These are phyloP conservation scores for Thelephora ganbajun DNA, from an alignment of 768 basidiomycete species.

Conservation along the genomic window DNA sequence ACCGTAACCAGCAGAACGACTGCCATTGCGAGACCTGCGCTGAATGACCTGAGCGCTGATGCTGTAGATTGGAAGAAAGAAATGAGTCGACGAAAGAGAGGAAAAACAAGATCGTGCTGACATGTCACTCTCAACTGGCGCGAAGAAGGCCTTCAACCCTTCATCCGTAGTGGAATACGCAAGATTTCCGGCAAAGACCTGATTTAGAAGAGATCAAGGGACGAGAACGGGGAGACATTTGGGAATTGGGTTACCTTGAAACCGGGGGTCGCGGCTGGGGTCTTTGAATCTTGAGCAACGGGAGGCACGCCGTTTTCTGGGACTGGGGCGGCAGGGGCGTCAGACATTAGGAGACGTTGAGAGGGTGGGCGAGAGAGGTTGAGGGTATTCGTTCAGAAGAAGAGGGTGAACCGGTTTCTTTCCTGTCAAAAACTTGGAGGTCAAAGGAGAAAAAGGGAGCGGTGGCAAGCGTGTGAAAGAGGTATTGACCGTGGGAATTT, in stretches of 20 bases:
- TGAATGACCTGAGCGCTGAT: slow-evolving; percentile 76
- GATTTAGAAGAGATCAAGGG: slow-evolving; percentile 5
- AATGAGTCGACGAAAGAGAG: slow-evolving; percentile 7
- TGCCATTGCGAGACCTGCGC: slow-evolving; percentile 34
- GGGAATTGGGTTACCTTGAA: slow-evolving; percentile 49
- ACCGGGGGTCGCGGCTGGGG: slow-evolving; percentile 54
- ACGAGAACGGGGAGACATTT: slow-evolving; percentile 8
- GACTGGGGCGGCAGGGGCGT: slow-evolving; percentile 78
- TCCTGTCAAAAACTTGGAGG: slow-evolving; percentile 69
- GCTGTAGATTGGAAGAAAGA: slow-evolving; percentile 25
- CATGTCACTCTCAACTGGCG: slow-evolving; percentile 78
- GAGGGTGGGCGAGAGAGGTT: slow-evolving; percentile 23
- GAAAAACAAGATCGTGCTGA: slow-evolving; percentile 34
- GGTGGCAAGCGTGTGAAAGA: slow-evolving; percentile 8
- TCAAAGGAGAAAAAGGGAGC: slow-evolving; percentile 41
- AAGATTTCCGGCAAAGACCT: slow-evolving; percentile 96
- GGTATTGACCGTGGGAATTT: not conserved
- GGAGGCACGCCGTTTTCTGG: slow-evolving; percentile 76
- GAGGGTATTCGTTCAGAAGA: slow-evolving; percentile 31
- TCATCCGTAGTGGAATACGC: slow-evolving; percentile 89
- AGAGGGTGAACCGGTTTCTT: slow-evolving; percentile 75
- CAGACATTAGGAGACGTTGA: slow-evolving; percentile 65
- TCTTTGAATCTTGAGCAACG: slow-evolving; percentile 49
- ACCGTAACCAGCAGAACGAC: slow-evolving; percentile 82
- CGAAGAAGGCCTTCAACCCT: slow-evolving; percentile 91